Base-by-base conservation (phyloP, 257 asterid species). In the Nicotiana attenuata region DNA sequence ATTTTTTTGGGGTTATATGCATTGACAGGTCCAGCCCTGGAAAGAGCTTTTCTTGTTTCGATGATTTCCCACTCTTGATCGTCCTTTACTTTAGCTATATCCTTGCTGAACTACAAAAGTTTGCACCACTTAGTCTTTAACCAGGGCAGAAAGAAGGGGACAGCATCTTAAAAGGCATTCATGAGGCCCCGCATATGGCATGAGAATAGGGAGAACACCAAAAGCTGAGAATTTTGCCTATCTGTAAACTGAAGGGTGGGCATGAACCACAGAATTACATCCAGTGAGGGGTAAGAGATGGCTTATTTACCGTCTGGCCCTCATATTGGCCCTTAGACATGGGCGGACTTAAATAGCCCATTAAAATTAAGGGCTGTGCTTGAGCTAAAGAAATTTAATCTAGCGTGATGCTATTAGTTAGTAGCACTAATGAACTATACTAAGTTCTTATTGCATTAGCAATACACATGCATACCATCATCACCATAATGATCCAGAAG, bases 31-130 rank as follows among this genome's bases (percentile, higher is more conserved):
- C 98, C 98, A 16, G 93, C 88, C 86, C 95, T 88, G 22, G 99
- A 96, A 17, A 93, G 91, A 63, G 96, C 94, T 91, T 92, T 91
- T 83, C 87, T 89, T 52, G 97, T 80, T 91, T 92, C 99, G 15
- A 91, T 91, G 59, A 96, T 96, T 86, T 96, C 98, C 98, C 99
- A 96, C 82, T 93, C 97, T 77, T 88, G 91, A 73, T 93, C 99
- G 82, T 96, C 98, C 89, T 88, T 96, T 83, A 91, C 92, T 84
- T 93, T 96, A 69, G 98, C 95, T 50, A 96, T 89, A 78, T 96
- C 99, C 94, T 96, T 96, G 91, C 99, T 96, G 92, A 80, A 86
- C 78, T 66, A 85, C 65, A 82, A 50, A 81, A 80, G 63, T 81
- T 33, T n/a, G 26, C 65, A 35, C 81, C 78, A 31, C 84, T 82